Evolutionary conservation across 1,139 yeast genomes (phyloP).

Genomic region (Lodderomyces pseudojiufengensis): DNA sequence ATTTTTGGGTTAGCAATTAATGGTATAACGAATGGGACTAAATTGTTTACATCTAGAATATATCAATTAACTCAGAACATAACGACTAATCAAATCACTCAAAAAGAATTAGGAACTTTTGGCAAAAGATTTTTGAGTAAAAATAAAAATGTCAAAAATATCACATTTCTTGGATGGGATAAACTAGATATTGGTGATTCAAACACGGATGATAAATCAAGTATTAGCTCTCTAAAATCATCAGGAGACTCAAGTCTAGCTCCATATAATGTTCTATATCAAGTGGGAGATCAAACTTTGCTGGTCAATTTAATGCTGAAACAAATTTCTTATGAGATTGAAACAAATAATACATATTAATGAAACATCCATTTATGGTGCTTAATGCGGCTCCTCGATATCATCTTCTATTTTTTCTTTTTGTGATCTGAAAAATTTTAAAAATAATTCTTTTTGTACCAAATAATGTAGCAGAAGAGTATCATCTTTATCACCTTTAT

Average conservation of each 20-base stretch:
- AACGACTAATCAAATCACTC: constrained; percentile 10
- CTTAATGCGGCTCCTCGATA: no score
- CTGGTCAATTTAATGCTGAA: constrained; percentile 11
- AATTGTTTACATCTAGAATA: constrained; percentile 14
- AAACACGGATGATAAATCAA: background rate
- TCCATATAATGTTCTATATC: constrained; percentile 11
- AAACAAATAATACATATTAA: no score
- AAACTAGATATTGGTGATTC: no score
- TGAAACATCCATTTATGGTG: no score
- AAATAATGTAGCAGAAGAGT: background rate
- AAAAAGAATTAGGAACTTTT: constrained; percentile 18
- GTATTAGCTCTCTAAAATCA: no score
- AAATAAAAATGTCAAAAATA: constrained; percentile 8
- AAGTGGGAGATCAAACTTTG: constrained; percentile 11
- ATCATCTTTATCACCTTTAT: background rate
- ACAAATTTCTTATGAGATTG: no score
- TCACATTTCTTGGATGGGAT: constrained; percentile 20
- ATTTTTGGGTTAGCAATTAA: constrained; percentile 18
- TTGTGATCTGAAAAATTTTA: constrained; percentile 2
- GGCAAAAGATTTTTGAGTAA: constrained; percentile 18
- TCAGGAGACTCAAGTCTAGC: constrained; percentile 5
- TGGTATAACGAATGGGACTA: constrained; percentile 9
- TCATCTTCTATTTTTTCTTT: background rate
- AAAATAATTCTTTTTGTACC: constrained; percentile 1
- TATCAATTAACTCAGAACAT: constrained; percentile 15